Evolutionary conservation across 306 rosid genomes (phyloP), one percentile per base, ranked within the genome.

Genomic region (Glycine soja): DNA sequence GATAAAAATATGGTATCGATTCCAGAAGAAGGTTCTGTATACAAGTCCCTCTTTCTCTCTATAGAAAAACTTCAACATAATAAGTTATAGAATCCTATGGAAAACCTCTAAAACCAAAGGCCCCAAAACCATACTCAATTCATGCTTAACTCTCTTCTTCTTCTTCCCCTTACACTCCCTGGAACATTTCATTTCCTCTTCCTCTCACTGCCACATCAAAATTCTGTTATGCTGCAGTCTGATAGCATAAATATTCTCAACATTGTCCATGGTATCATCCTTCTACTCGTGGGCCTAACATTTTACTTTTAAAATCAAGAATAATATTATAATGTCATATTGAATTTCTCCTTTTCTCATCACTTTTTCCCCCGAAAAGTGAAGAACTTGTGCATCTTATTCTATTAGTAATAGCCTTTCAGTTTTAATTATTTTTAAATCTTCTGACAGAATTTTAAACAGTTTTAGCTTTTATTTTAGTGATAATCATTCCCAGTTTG

Each of bases 241-340:
- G n/a, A 12, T 66, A 66, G 43, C 53, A 40, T 77, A 65, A 52
- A 65, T 40, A 47, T 76, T 47, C 59, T 61, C 52, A 64, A 48
- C 48, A 34, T 34, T 65, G 14, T 11, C 65, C 54, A 65, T 52
- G 42, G 3, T 77, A 56, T 53, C 46, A 38, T 65, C 10, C 65
- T 67, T 53, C n/a, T 4, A 11, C 42, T 2, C 32, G 42, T 51
- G 10, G 57, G 12, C 62, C 61, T 46, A 34, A 62, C 18, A 8
- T 34, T 46, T 24, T 32, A 19, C 15, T 46, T 61, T 19, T 14
- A 43, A 47, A 64, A 11, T 80, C 56, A 47, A 32, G 15, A 62
- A 64, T 24, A 24, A 24, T 24, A 24, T 24, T 32, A 30, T 50
- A 36, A 9, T 30, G 24, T 64, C 30, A 51, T 46, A 46, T 52